These are phyloP conservation scores for Fusarium gaditjirri DNA, from an alignment of 2,329 filamentous ascomycete species.

Conservation along the genomic window DNA sequence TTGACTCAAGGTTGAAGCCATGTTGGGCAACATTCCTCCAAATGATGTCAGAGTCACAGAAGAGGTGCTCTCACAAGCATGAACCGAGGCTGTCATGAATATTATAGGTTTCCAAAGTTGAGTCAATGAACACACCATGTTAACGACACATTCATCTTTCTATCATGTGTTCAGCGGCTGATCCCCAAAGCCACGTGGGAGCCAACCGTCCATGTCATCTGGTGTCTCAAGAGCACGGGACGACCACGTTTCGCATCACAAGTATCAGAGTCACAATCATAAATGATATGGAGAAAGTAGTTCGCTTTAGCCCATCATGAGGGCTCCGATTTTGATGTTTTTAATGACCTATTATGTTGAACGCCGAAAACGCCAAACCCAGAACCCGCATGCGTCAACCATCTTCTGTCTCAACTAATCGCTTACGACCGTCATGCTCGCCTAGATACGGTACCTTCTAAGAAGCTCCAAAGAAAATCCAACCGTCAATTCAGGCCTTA, in stretches of 20 bases:
- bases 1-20: not conserved
- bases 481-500: not conserved
- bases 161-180: not conserved
- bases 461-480: not conserved
- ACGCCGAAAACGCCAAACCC: slow-evolving; percentile 41
- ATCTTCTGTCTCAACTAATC: slow-evolving; percentile 35
- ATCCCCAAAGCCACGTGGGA: slow-evolving; percentile 9
- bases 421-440: slow-evolving; percentile 25
- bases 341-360: slow-evolving; percentile 26
- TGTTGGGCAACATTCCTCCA: not conserved
- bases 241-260: not conserved
- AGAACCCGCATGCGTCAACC: slow-evolving; percentile 23
- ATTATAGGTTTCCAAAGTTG: not conserved
- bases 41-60: not conserved
- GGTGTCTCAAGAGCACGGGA: slow-evolving; percentile 1
- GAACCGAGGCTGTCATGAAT: not conserved
- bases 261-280: not conserved
- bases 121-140: not conserved
- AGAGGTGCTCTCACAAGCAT: not conserved
- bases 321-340: slow-evolving; percentile 14
- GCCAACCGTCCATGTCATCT: slow-evolving; percentile 12
- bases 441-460: slow-evolving; percentile 1
- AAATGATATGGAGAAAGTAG: not conserved
- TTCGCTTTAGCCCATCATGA: slow-evolving; percentile 6
- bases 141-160: not conserved